Evolutionary conservation across 768 basidiomycete genomes (phyloP), one percentile per base, ranked within the genome.

Genomic region (Amanita molliuscula): DNA sequence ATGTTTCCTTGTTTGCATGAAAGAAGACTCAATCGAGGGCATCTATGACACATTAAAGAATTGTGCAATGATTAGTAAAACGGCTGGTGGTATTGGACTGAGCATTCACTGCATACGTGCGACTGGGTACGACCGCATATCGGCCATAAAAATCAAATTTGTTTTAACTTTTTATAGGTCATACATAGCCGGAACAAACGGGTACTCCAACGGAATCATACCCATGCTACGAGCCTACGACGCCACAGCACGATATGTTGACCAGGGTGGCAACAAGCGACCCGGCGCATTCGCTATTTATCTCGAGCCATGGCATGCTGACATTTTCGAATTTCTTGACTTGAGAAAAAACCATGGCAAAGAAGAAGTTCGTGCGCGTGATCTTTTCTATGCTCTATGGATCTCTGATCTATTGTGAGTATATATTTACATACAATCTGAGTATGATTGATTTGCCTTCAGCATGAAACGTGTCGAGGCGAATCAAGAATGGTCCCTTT

Each of bases 11-110:
- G 84, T 99, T 43, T 84, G 84, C 62, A 98, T 98, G 96, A 92
- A 93, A 67, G 93, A 97, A 16, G 96, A 98, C 65, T 95, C 91
- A 3, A 98, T 98, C 52, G 96, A 99, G 58, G 96, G 96, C 16
- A 98, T 99, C 67, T 99, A 98, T 65, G 95, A 98, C 59, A 98
- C 96, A 0, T 75, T 99, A 58, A 98, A 97, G 75, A 89, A 80
- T 54, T 98, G 96, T 62, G 96, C 96, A 3, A 89, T 97, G 88
- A 99, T 99, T 65, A 95, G 92, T 62, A 98, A 99, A 75, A 96
- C 93, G 4, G 96, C 96, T 21, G 96, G 96, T 59, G 96, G 96
- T 47, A 97, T 98, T 63, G 96, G 96, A 46, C 69, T 99, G 54
- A 90, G 76, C 66, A 96, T 99, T 55, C 93, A 97, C 71, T 88